These are phyloP conservation scores for Acrocalymma vagum DNA, from an alignment of 2,329 filamentous ascomycete species.

Conservation along the genomic window DNA sequence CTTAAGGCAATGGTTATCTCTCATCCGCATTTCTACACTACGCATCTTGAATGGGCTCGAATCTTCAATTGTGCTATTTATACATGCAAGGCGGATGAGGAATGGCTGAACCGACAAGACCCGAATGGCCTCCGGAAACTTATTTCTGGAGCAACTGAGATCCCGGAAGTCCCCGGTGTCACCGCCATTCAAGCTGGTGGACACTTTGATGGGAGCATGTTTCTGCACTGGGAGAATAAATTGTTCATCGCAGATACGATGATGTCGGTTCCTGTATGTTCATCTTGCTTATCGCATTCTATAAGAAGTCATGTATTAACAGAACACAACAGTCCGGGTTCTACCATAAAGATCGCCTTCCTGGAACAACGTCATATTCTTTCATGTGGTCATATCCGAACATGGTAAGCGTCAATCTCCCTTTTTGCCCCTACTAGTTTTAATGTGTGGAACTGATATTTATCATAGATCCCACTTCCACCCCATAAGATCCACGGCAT, in stretches of 20 bases:
- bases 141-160: constrained; percentile 51
- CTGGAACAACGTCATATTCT: constrained; percentile 62
- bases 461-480: constrained; percentile 69
- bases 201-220: constrained; percentile 79
- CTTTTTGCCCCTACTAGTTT: not conserved
- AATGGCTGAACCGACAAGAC: constrained; percentile 67
- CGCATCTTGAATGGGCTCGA: constrained; percentile 76
- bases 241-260: constrained; percentile 83
- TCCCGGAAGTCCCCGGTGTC: constrained; percentile 61
- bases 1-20: constrained; percentile 76
- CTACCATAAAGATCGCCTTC: constrained; percentile 49
- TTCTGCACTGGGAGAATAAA: constrained; percentile 64
- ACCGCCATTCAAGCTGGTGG: constrained; percentile 76
- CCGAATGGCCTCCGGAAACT: constrained; percentile 53
- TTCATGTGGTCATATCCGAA: constrained; percentile 74
- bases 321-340: constrained; percentile 36
- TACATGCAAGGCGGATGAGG: constrained; percentile 68
- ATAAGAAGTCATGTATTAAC: too few species aligned
- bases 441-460: constrained; percentile 65
- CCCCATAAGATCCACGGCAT: constrained; percentile 71
- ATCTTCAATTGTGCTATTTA: constrained; percentile 76
- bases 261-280: constrained; percentile 69
- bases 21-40: constrained; percentile 85
- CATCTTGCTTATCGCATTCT: constrained; percentile 2
- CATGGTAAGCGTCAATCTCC: constrained; percentile 7